phyloP scores from a whole-genome alignment of 2,329 filamentous ascomycete genomes.

The Aspergillus jensenii region DNA sequence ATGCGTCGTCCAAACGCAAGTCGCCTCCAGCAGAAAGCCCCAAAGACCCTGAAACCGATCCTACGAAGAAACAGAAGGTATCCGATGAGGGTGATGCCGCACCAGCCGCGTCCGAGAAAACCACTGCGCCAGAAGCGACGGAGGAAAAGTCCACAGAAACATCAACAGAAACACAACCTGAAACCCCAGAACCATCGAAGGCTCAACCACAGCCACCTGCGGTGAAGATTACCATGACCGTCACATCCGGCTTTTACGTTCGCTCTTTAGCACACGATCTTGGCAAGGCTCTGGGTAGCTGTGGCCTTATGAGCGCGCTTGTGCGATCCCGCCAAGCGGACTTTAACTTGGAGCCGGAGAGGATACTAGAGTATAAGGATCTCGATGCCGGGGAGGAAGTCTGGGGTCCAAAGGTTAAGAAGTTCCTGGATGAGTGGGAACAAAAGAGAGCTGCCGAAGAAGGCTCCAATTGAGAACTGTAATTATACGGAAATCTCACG shows the following conservation, averaged over 20 bases:
- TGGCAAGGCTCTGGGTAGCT: constrained; percentile 75
- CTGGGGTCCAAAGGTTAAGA: constrained; percentile 74
- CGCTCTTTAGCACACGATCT: constrained; percentile 91
- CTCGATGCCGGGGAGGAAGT: constrained; percentile 72
- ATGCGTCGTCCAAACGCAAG: constrained; percentile 34
- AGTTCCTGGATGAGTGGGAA: constrained; percentile 56
- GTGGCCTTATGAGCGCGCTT: constrained; percentile 82
- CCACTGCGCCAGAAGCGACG: constrained; percentile 2
- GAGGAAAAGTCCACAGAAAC: background rate
- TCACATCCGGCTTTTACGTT: constrained; percentile 95
- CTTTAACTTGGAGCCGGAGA: constrained; percentile 68
- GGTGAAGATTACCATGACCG: constrained; percentile 81
- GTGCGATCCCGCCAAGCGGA: constrained; percentile 77
- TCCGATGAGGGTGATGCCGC: constrained; percentile 26
- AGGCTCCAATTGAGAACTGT: constrained; percentile 5
- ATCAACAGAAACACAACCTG: background rate
- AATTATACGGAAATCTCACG: background rate
- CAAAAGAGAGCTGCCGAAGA: constrained; percentile 35
- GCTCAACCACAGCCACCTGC: constrained; percentile 58
- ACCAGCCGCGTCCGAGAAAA: constrained; percentile 16
- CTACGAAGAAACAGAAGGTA: constrained; percentile 33
- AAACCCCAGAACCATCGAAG: background rate
- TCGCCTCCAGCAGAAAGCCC: constrained; percentile 27
- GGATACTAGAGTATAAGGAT: constrained; percentile 77
- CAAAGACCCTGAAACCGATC: constrained; percentile 12